Percentiles rank a stretch among this genome's conserved stretches.
phyloP scores from a whole-genome alignment of 495 filamentous ascomycete species.

The Chaetomidium leptoderma region DNA sequence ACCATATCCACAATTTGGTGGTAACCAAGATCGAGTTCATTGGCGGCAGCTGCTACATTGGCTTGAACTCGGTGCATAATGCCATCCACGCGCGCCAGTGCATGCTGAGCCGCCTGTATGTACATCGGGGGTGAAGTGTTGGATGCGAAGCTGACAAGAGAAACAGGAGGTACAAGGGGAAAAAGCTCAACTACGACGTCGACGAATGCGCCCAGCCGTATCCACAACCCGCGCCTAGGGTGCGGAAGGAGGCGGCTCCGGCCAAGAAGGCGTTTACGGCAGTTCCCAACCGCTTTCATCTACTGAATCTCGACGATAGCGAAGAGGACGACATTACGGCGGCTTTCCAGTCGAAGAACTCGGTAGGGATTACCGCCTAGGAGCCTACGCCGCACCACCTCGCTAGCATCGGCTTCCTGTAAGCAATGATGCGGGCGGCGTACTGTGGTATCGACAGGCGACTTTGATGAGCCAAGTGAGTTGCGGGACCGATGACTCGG shows the following conservation, averaged over 20 bases:
- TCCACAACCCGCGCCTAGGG: slow-evolving; percentile 22
- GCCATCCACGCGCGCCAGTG: slow-evolving; percentile 71
- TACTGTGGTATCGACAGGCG: background rate
- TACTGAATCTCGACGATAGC: slow-evolving; percentile 51
- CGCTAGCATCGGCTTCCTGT: background rate
- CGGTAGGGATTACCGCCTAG: slow-evolving; percentile 28
- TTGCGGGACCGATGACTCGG: background rate
- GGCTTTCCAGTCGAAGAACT: slow-evolving; percentile 26
- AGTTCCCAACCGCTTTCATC: slow-evolving; percentile 59
- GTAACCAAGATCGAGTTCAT: slow-evolving; percentile 62
- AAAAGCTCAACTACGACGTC: slow-evolving; percentile 63
- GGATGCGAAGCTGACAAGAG: slow-evolving; percentile 6
- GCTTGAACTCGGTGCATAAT: slow-evolving; percentile 73
- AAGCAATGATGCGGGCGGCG: background rate
- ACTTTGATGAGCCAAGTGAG: background rate
- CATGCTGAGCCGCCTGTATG: slow-evolving; percentile 65
- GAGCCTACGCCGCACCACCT: background rate
- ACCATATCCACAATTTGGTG: slow-evolving; percentile 77
- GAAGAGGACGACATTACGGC: slow-evolving; percentile 31
- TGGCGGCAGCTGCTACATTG: slow-evolving; percentile 57
- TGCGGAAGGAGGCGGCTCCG: slow-evolving; percentile 34
- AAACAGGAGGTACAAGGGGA: slow-evolving; percentile 62
- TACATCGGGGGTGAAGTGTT: background rate
- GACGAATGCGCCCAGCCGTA: slow-evolving; percentile 72
- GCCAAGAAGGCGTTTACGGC: slow-evolving; percentile 36